phyloP scores from a whole-genome alignment of 495 filamentous ascomycete species.

The Collariella sp. region DNA sequence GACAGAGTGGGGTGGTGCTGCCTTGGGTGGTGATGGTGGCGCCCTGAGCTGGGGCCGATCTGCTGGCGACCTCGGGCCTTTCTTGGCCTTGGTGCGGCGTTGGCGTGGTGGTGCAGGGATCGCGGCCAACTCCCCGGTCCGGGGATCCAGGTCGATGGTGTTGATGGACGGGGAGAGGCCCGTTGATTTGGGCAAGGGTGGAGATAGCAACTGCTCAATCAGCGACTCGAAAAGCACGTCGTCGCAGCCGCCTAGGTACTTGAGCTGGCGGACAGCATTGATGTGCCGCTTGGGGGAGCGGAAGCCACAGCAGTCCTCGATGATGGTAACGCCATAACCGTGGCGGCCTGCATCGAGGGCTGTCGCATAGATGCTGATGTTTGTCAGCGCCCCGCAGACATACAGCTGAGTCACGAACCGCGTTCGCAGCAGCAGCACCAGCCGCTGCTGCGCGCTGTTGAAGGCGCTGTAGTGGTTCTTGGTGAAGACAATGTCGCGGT shows the following conservation, averaged over 20 bases:
- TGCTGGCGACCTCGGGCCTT: constrained; percentile 6
- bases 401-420: constrained; percentile 86
- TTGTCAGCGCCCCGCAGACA: constrained; percentile 81
- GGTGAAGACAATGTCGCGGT: constrained; percentile 58
- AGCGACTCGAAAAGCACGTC: constrained; percentile 52
- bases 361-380: constrained; percentile 85
- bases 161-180: constrained; percentile 27
- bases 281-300: constrained; percentile 63
- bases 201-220: constrained; percentile 31
- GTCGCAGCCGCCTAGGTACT: constrained; percentile 64
- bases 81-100: constrained; percentile 4
- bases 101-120: not conserved
- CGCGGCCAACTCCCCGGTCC: not conserved
- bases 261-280: constrained; percentile 67
- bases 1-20: not conserved
- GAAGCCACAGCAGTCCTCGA: constrained; percentile 87
- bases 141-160: constrained; percentile 16
- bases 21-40: no score
- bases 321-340: constrained; percentile 72
- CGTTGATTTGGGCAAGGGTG: constrained; percentile 10
- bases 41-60: not conserved
- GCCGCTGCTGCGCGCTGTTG: constrained; percentile 41
- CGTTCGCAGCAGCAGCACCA: constrained; percentile 57
- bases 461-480: constrained; percentile 91
- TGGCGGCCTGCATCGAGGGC: constrained; percentile 83